Conservation (phyloP, 2,329 filamentous ascomycete genomes). For the Sclerotinia minor region DNA sequence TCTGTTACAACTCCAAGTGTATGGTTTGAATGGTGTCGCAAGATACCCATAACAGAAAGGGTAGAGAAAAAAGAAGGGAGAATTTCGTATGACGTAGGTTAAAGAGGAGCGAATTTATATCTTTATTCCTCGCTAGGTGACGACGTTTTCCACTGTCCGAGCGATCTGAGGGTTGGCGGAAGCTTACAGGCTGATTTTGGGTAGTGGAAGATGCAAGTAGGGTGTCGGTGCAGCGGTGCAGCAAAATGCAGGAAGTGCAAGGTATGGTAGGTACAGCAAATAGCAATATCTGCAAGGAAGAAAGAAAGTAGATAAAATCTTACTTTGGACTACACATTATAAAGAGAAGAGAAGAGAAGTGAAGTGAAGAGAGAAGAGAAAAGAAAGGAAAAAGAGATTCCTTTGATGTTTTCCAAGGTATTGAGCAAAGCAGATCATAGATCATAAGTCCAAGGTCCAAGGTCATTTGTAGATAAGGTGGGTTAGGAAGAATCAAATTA, state of each 20-base stretch:
- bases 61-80: not conserved
- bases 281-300: not conserved
- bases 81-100: slow-evolving; percentile 9
- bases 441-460: too few species aligned
- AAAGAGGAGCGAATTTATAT: slow-evolving; percentile 1
- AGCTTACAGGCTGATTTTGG: not conserved
- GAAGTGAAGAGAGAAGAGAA: not conserved
- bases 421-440: too few species aligned
- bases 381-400: not conserved
- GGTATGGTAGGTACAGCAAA: too few species aligned
- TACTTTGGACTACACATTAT: too few species aligned
- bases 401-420: not conserved
- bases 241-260: not conserved
- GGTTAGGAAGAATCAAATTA: too few species aligned
- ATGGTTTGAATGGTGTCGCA: slow-evolving; percentile 15
- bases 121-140: not conserved
- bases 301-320: not conserved
- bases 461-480: too few species aligned
- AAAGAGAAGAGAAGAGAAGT: not conserved
- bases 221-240: not conserved
- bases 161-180: slow-evolving; percentile 11
- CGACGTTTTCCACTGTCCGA: not conserved
- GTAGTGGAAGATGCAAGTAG: not conserved
- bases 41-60: slow-evolving; percentile 18
- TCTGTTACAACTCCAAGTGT: slow-evolving; percentile 2